Base-by-base conservation (phyloP, 2,329 filamentous ascomycete genomes). In the Cordyceps fumosorosea region DNA sequence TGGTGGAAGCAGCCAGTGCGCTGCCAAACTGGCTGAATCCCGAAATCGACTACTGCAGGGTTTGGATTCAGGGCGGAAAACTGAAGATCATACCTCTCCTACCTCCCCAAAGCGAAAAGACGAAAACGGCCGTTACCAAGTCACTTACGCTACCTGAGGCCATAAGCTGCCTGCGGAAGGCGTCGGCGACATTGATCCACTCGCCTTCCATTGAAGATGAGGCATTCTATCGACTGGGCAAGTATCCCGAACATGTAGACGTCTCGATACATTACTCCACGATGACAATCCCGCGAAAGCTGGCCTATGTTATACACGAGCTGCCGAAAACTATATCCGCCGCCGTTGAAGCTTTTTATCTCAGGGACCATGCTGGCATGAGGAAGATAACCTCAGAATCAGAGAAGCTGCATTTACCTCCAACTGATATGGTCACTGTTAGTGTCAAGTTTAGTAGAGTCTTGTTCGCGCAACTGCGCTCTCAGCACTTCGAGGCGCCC, bases 21-120 rank as follows among this genome's bases (percentile, higher is more conserved):
- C 78, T 97, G 2, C 95, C 95, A 2, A 86, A 84, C 64, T 99
- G 95, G 96, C 77, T 99, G 29, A 96, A 88, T 67, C 95, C 95
- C 0, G 93, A 96, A 66, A 88, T 93, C 45, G 92, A 96, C 65
- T 84, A 88, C 66, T 90, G 96, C 72, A 84, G 95, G 62, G 87
- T 96, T 40, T 99, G 95, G 95, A 87, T 99, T 61, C 85, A 96
- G 68, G 78, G 86, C 37, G 90, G 89, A 62, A 84, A 87, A 61
- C 80, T 98, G 20, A 80, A 85, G 53, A 84, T 98, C 63, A 89
- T 98, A 62, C 84, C 90, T 22, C 67, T 84, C 3, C 70, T 98
- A 62, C 84, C 89, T 22, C 67, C 84, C 3, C 70, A 75, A 64
- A 69, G 75, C 60, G 70, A 78, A 63, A 45, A 47, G 16, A 69